phyloP scores from a whole-genome alignment of 345 rosid genomes.

The Barbarea vulgaris region DNA sequence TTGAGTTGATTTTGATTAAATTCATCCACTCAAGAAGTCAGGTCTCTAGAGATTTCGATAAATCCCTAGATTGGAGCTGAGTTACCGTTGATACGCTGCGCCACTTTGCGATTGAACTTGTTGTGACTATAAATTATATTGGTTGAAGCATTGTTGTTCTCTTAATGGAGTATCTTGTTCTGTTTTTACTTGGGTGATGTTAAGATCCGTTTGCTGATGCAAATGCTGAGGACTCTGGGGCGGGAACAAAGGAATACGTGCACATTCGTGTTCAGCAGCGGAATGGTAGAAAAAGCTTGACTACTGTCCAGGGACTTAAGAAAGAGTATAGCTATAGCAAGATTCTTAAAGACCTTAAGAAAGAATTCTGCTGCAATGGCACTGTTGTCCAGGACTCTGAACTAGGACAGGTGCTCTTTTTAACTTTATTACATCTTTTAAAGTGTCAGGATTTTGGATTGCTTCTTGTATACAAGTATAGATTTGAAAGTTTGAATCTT shows the following conservation, averaged over 20 bases:
- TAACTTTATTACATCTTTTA: not conserved
- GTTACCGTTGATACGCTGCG: not conserved
- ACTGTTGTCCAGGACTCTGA: constrained; percentile 65
- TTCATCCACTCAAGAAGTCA: not conserved
- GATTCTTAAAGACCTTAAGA: constrained; percentile 65
- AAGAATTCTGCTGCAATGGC: constrained; percentile 65
- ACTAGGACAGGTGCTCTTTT: constrained; percentile 53
- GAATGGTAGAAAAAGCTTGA: constrained; percentile 60
- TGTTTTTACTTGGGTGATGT: not conserved
- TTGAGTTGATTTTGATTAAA: not conserved
- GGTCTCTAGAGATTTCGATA: not conserved
- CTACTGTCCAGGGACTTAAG: constrained; percentile 56
- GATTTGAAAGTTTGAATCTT: not conserved
- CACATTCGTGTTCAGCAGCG: constrained; percentile 55
- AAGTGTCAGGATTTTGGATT: not conserved
- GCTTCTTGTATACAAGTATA: not conserved
- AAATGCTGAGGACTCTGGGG: constrained; percentile 60
- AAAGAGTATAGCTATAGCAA: constrained; percentile 59
- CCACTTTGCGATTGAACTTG: not conserved
- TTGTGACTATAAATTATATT: not conserved
- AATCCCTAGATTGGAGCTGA: not conserved
- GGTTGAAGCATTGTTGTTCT: not conserved
- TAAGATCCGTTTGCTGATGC: constrained; percentile 55
- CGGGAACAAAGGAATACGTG: constrained; percentile 52
- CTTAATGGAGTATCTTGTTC: constrained; percentile 1